Conservation (phyloP, 2,329 filamentous ascomycete genomes). For the Onygenales sp. region DNA sequence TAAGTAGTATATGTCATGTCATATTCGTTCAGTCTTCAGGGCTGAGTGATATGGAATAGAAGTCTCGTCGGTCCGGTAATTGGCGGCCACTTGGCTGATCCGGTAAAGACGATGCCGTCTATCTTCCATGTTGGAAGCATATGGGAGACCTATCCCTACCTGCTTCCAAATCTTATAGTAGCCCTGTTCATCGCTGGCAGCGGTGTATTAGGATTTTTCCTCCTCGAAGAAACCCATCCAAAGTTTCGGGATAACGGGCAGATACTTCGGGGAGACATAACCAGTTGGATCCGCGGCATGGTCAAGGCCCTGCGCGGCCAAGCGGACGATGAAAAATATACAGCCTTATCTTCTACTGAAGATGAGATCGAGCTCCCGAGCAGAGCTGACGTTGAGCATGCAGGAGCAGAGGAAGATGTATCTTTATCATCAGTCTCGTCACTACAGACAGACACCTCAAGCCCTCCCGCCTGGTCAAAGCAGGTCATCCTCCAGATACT, state of each 20-base stretch:
- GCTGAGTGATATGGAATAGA: background rate
- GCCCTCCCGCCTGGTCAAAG: background rate
- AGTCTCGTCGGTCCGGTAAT: constrained; percentile 6
- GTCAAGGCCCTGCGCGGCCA: background rate
- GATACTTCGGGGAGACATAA: background rate
- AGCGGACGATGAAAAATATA: background rate
- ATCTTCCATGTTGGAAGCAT: constrained; percentile 1
- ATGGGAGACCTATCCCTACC: constrained; percentile 8
- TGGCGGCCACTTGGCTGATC: constrained; percentile 6
- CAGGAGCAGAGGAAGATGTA: background rate
- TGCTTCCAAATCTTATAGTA: constrained; percentile 7
- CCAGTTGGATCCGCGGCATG: background rate
- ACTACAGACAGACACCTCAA: background rate
- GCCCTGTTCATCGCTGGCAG: background rate
- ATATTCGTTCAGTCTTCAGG: background rate
- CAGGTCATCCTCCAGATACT: constrained; percentile 8
- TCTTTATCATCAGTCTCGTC: background rate
- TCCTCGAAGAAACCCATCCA: constrained; percentile 8
- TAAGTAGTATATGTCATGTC: background rate
- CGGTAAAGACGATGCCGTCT: constrained; percentile 2
- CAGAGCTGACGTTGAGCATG: background rate
- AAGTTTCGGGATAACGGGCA: constrained; percentile 1
- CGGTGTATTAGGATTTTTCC: constrained; percentile 2
- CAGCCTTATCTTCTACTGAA: background rate
- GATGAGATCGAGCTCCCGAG: background rate